phyloP scores from a whole-genome alignment of 208 protist species.

The Acanthamoeba healyi region DNA sequence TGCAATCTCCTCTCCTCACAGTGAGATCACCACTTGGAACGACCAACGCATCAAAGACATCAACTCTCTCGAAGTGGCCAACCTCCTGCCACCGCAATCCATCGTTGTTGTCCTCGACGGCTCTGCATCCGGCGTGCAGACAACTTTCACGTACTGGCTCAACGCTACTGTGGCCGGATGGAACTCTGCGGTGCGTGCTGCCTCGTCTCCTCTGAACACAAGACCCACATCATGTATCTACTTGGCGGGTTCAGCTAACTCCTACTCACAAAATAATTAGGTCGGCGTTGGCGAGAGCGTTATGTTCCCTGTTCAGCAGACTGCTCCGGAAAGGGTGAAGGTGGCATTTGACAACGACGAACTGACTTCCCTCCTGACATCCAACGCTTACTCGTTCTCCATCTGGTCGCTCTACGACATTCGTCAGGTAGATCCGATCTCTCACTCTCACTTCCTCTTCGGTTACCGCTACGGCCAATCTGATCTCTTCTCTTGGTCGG shows the following conservation, averaged over 20 bases:
- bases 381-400: not conserved
- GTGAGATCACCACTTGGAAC: not conserved
- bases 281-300: not conserved
- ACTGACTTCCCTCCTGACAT: not conserved
- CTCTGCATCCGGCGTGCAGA: not conserved
- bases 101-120: not conserved
- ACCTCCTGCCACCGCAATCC: not conserved
- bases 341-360: not conserved
- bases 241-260: too few relatives aligned
- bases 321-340: not conserved
- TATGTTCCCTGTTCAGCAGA: not conserved
- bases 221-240: too few relatives aligned
- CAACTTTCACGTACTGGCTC: not conserved
- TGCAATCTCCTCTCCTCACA: not conserved
- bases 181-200: not conserved
- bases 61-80: not conserved
- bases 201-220: too few relatives aligned
- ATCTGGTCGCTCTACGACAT: not conserved
- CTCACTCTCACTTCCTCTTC: too few relatives aligned
- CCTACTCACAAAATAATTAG: not conserved
- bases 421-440: not conserved
- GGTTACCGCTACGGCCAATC: too few relatives aligned
- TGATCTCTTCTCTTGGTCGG: not conserved
- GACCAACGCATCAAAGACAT: not conserved
- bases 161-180: not conserved